Base-by-base conservation (phyloP, 805 yeast species). In the Hanseniaspora hatyaiensis region DNA sequence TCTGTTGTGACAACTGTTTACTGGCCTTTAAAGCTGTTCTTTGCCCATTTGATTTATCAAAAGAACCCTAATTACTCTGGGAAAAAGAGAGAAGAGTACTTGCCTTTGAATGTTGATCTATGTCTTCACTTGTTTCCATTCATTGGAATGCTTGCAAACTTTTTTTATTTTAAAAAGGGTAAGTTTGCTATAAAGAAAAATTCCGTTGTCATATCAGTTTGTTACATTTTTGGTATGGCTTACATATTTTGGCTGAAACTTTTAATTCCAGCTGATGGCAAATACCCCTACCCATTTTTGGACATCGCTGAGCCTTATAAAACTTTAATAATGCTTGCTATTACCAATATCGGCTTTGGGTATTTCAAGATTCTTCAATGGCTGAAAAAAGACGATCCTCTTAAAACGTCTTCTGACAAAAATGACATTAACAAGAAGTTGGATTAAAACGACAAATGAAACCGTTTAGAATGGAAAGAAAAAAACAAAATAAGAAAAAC, bases 271-370 rank as follows among this genome's bases (percentile, higher is more conserved):
- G 57, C 52, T 20, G 73, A 73, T 6, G 78, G 71, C 2, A 65
- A 61, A 15, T 80, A 74, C 54, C 89, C 89, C 0, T 81, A 81
- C 57, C 82, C 79, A 8, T 81, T 81, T 57, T 64, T 81, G 55
- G 73, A 80, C 57, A 80, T 73, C 12, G 65, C 62, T 5, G 71
- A 65, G 28, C 62, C 63, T 8, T 60, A 60, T 18, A 67, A 82
- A 50, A 58, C 67, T 1, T 51, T 68, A 6, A 72, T 80, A 18
- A 80, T 80, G 57, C 62, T 58, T 0, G 53, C 63, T 6, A 74
- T 80, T 9, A 63, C 68, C 0, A 49, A 65, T 4, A 24, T 65
- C 6, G 74, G 70, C 0, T 63, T 69, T 53, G 41, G 54, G 2
- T 56, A 59, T 45, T 66, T 59, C 47, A 33, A 53, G 3, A 5